A percentile compares a stretch with the other conserved stretches of the same genome.
Evolutionary conservation across 306 rosid species (phyloP).

Genomic region (Dryas alaskensis): DNA sequence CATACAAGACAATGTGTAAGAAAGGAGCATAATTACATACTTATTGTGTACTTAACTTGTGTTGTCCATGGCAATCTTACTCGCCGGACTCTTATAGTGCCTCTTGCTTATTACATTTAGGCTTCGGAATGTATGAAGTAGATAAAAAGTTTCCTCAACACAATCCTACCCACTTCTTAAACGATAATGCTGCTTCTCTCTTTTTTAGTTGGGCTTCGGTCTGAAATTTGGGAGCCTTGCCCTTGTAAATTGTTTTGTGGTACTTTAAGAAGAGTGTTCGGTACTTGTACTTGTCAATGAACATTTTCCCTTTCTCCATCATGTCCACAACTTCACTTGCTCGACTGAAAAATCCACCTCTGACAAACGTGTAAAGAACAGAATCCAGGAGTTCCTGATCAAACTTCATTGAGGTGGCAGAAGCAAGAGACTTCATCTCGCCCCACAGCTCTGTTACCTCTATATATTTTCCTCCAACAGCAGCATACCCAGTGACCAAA

Average conservation of each 20-base stretch:
- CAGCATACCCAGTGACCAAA: conserved; percentile 86
- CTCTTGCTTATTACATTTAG: conserved; percentile 49
- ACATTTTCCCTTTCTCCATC: conserved; percentile 83
- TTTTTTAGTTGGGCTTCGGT: conserved; percentile 70
- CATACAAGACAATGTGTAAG: conserved; percentile 16
- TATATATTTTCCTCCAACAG: conserved; percentile 77
- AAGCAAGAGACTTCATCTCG: conserved; percentile 80
- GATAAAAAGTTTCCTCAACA: conserved; percentile 31
- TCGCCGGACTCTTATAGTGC: conserved; percentile 59
- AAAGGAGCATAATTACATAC: conserved; percentile 36
- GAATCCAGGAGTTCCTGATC: conserved; percentile 93
- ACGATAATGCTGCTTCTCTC: conserved; percentile 67
- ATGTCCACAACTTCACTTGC: conserved; percentile 79
- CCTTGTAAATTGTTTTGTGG: conserved; percentile 80
- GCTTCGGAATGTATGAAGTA: background rate
- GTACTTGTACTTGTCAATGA: conserved; percentile 82
- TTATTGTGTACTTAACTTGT: conserved; percentile 63
- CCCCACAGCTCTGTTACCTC: conserved; percentile 89
- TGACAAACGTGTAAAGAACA: conserved; percentile 77
- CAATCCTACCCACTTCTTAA: conserved; percentile 84
- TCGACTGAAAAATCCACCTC: conserved; percentile 74
- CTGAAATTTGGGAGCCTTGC: conserved; percentile 78
- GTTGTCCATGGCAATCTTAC: conserved; percentile 65
- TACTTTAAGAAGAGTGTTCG: conserved; percentile 79
- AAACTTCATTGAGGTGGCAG: conserved; percentile 65